phyloP scores from a whole-genome alignment of 768 basidiomycete species.

The Hygrocybe punicea region DNA sequence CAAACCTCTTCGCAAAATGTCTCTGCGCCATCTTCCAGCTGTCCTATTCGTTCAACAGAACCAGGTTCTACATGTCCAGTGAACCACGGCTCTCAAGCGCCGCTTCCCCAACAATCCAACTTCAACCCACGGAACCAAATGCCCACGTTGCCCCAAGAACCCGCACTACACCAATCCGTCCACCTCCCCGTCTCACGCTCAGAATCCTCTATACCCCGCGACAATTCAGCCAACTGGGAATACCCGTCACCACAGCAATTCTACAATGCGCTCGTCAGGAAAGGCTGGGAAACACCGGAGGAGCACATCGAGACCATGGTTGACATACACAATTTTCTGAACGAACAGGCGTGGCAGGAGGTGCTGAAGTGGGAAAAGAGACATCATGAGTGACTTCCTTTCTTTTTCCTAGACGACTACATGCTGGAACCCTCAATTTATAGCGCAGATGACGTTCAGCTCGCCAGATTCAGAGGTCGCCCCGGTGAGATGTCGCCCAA shows the following conservation, averaged over 20 bases:
- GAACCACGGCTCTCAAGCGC: slow-evolving; percentile 30
- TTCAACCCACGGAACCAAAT: slow-evolving; percentile 83
- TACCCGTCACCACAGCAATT: slow-evolving; percentile 98
- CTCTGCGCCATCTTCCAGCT: slow-evolving; percentile 18
- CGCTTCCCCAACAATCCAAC: slow-evolving; percentile 29
- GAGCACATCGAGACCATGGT: slow-evolving; percentile 97
- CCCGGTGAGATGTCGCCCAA: slow-evolving; percentile 95
- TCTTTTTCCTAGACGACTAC: slow-evolving; percentile 1
- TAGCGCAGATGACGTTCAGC: slow-evolving; percentile 66
- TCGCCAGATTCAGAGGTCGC: slow-evolving; percentile 82
- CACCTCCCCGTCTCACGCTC: slow-evolving; percentile 71
- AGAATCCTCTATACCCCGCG: slow-evolving; percentile 82
- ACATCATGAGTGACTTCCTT: slow-evolving; percentile 49
- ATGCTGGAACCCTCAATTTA: slow-evolving; percentile 4
- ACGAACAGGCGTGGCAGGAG: slow-evolving; percentile 95
- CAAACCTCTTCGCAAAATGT: slow-evolving; percentile 43
- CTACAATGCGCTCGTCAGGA: slow-evolving; percentile 92
- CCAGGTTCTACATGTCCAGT: slow-evolving; percentile 51
- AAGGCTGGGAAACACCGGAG: slow-evolving; percentile 97
- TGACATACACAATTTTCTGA: slow-evolving; percentile 95
- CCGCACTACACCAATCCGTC: slow-evolving; percentile 52
- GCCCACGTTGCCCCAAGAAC: slow-evolving; percentile 73
- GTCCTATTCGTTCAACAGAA: slow-evolving; percentile 42
- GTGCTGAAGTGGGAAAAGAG: slow-evolving; percentile 90
- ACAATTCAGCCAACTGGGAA: slow-evolving; percentile 66